Percentiles rank a stretch among this genome's conserved stretches.
phyloP scores from a whole-genome alignment of 106 monocot genomes.

The Posidonia australis region DNA sequence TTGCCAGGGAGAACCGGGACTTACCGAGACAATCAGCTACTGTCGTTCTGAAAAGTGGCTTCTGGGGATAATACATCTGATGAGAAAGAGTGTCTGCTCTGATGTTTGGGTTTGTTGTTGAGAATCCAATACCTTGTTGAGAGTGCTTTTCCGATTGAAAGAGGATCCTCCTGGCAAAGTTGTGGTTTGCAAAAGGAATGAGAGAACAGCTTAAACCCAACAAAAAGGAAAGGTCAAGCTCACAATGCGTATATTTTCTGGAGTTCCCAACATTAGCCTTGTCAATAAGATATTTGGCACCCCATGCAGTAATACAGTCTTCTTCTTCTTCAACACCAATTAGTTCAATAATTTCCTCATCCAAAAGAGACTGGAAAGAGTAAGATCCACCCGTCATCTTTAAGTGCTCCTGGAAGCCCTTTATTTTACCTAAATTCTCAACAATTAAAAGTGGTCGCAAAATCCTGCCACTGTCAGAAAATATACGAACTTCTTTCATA shows the following conservation, averaged over 20 bases:
- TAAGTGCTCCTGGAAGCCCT: slow-evolving; percentile 26
- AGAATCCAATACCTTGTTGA: slow-evolving; percentile 87
- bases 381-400: slow-evolving; percentile 18
- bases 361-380: slow-evolving; percentile 62
- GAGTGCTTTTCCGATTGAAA: slow-evolving; percentile 91
- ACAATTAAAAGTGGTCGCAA: slow-evolving; percentile 78
- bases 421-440: slow-evolving; percentile 63
- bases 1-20: slow-evolving; percentile 17
- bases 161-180: slow-evolving; percentile 79
- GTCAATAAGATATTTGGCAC: slow-evolving; percentile 38
- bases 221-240: slow-evolving; percentile 78
- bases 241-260: slow-evolving; percentile 60
- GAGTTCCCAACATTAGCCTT: slow-evolving; percentile 7
- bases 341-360: slow-evolving; percentile 63
- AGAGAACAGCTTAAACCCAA: slow-evolving; percentile 78
- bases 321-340: slow-evolving; percentile 96
- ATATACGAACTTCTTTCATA: slow-evolving; percentile 68
- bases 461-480: slow-evolving; percentile 80
- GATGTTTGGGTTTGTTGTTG: slow-evolving; percentile 66
- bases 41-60: slow-evolving; percentile 71
- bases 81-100: slow-evolving; percentile 73
- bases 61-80: slow-evolving; percentile 91
- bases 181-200: slow-evolving; percentile 96
- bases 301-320: slow-evolving; percentile 75
- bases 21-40: slow-evolving; percentile 60